These are phyloP conservation scores for Eremochloa ophiuroides DNA, from an alignment of 176 grass and related monocot species.

Conservation along the genomic window DNA sequence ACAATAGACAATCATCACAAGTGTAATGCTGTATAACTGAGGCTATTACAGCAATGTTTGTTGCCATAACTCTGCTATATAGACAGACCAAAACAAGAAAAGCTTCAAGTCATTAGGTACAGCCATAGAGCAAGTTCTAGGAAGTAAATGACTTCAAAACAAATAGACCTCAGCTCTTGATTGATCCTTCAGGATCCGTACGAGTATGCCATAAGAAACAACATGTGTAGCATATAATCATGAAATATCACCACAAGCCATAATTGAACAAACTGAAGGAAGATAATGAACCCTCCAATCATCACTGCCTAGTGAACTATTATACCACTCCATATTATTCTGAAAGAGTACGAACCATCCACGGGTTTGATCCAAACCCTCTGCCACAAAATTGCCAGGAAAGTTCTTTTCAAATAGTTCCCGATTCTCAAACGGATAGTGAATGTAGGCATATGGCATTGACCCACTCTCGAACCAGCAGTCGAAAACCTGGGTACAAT, in stretches of 20 bases:
- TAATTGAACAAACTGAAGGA: not conserved
- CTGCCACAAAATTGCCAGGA: slow-evolving; percentile 95
- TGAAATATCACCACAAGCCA: slow-evolving; percentile 2
- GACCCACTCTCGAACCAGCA: slow-evolving; percentile 99
- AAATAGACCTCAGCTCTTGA: not conserved
- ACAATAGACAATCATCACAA: not conserved
- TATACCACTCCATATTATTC: slow-evolving; percentile 5
- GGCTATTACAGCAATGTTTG: not conserved
- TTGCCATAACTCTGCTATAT: not conserved
- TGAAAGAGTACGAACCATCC: slow-evolving; percentile 70
- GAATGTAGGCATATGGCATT: slow-evolving; percentile 99
- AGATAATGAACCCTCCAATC: slow-evolving; percentile 10
- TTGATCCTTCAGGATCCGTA: not conserved
- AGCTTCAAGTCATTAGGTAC: not conserved
- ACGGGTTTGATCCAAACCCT: slow-evolving; percentile 96
- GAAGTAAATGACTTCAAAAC: not conserved
- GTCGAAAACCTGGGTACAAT: slow-evolving; percentile 81
- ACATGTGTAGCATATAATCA: not conserved
- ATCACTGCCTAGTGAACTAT: not conserved
- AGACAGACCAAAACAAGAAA: not conserved
- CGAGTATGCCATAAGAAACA: not conserved
- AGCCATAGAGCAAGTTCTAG: not conserved
- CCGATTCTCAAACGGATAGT: slow-evolving; percentile 98
- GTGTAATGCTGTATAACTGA: not conserved
- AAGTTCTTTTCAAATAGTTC: slow-evolving; percentile 97